A percentile compares a stretch with the other conserved stretches of the same genome.
Conservation (phyloP, 169 alveolate genomes). For the Cryptosporidium sp. region DNA sequence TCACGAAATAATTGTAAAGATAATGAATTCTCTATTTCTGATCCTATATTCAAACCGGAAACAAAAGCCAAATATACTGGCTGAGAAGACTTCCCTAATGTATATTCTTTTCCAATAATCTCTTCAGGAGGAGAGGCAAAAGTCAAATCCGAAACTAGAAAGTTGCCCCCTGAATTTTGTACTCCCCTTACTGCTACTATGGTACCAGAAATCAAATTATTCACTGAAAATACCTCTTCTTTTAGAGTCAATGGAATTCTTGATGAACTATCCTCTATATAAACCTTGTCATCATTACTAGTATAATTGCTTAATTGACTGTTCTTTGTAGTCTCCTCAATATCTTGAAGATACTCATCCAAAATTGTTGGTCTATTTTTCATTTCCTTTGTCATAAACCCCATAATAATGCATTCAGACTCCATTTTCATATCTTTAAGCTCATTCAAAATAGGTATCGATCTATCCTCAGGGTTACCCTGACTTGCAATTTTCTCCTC, state of each 20-base stretch:
- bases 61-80: slow-evolving; percentile 55
- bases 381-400: slow-evolving; percentile 58
- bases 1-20: slow-evolving; percentile 65
- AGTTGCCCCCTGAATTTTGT: slow-evolving; percentile 31
- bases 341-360: slow-evolving; percentile 71
- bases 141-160: slow-evolving; percentile 28
- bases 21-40: slow-evolving; percentile 12
- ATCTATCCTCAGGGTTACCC: not conserved
- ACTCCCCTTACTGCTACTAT: slow-evolving; percentile 47
- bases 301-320: slow-evolving; percentile 4
- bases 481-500: not conserved
- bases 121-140: slow-evolving; percentile 45
- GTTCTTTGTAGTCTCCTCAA: not conserved
- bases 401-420: slow-evolving; percentile 45
- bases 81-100: not conserved
- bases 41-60: slow-evolving; percentile 62
- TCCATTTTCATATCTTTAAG: slow-evolving; percentile 44
- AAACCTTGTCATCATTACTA: slow-evolving; percentile 37
- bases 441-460: slow-evolving; percentile 20
- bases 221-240: not conserved
- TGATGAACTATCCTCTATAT: slow-evolving; percentile 60
- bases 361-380: slow-evolving; percentile 45
- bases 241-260: slow-evolving; percentile 21
- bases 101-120: not conserved
- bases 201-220: slow-evolving; percentile 47